These are phyloP conservation scores for Bisporella sp. DNA, from an alignment of 2,329 filamentous ascomycete genomes.

Conservation along the genomic window DNA sequence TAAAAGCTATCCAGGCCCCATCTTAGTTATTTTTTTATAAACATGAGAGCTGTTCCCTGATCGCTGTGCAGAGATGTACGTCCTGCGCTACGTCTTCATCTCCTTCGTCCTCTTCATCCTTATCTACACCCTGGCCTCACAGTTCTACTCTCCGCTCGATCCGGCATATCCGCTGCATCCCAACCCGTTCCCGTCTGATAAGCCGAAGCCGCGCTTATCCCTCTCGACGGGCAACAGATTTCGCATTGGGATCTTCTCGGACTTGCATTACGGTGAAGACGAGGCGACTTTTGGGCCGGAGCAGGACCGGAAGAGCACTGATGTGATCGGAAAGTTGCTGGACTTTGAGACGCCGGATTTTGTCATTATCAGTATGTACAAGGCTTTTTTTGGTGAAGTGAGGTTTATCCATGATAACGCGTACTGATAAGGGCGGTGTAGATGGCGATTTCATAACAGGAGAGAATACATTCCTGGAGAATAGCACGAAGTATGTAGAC, in stretches of 20 bases:
- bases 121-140: no score
- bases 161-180: no score
- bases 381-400: background rate
- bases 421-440: conserved; percentile 1
- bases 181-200: background rate
- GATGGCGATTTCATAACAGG: conserved; percentile 66
- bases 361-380: conserved; percentile 48
- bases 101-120: no score
- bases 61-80: no score
- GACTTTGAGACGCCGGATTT: conserved; percentile 49
- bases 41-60: no score
- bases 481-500: conserved; percentile 52
- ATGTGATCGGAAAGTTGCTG: conserved; percentile 52
- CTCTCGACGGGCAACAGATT: conserved; percentile 29
- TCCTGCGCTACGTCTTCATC: no score
- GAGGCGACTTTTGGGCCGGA: conserved; percentile 35
- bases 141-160: no score
- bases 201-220: background rate
- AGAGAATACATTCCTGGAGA: conserved; percentile 50
- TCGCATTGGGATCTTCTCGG: conserved; percentile 51
- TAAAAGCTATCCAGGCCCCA: no score
- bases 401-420: no score
- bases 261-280: conserved; percentile 63
- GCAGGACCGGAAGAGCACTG: conserved; percentile 49
- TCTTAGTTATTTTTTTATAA: no score